Base-by-base conservation (phyloP, 768 basidiomycete species). In the Termitomyces bulborhizus region DNA sequence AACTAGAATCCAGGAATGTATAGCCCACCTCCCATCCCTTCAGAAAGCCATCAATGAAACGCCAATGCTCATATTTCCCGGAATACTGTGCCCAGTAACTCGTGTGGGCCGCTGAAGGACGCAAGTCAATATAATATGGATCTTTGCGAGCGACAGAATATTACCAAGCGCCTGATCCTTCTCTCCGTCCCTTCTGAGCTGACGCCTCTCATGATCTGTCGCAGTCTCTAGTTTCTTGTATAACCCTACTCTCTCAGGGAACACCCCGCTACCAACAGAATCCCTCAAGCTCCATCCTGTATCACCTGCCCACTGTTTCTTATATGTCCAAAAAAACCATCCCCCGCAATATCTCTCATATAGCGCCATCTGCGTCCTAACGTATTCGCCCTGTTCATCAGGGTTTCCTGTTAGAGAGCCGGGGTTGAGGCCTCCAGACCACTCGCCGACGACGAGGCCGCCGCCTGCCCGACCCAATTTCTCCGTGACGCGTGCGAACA, bases 281-380 rank as follows among this genome's bases (percentile, higher is more conserved):
- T 90, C 84, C 55, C 76, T 73, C 37, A 86, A 79, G 29, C 81
- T 81, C 91, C 90, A 92, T 0, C 90, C 90, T 4, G 71, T 76
- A 69, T 93, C 90, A 53, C 84, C 83, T 3, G 65, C 67, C 4
- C 70, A 65, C 48, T 83, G 77, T 67, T 91, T 90, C 73, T 84
- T 90, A 64, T 83, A 86, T 37, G 88, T 90, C 91, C 91, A 91
- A 65, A 88, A 93, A 71, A 85, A 93, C 79, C 81, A 88, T 4
- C 91, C 91, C 0, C 79, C 82, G 56, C 88, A 86, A 36, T 69
- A 60, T 45, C 69, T 66, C 54, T 90, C 88, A 57, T 80, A 92
- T 39, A 88, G 61, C 18, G 74, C 77, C 46, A 91, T 68, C 66
- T 93, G 83, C 3, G 89, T 85, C 16, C 73, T 65, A 4, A 86